These are phyloP conservation scores for Podaxis sp. DNA, from an alignment of 768 basidiomycete species.

Conservation along the genomic window DNA sequence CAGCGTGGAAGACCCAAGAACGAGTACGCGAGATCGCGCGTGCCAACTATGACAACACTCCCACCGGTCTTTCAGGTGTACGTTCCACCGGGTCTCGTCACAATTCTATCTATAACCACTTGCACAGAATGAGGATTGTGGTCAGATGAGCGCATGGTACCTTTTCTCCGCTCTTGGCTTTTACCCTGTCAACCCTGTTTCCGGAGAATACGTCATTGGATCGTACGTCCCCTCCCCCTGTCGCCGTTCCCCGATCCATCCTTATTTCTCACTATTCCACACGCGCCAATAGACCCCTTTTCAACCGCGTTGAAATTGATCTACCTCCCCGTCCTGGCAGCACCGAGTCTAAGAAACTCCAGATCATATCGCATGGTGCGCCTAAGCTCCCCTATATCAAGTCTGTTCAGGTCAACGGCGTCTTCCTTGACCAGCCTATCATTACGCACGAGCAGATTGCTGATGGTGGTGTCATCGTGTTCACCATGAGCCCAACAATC, in stretches of 20 bases:
- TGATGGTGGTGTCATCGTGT: slow-evolving; percentile 48
- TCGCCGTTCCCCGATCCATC: neutral
- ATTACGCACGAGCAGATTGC: slow-evolving; percentile 58
- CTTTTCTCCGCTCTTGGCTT: slow-evolving; percentile 79
- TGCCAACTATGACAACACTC: slow-evolving; percentile 61
- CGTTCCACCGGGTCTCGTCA: slow-evolving; percentile 14
- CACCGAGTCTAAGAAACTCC: slow-evolving; percentile 28
- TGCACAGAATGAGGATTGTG: slow-evolving; percentile 77
- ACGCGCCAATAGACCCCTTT: slow-evolving; percentile 36
- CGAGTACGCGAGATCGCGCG: slow-evolving; percentile 64
- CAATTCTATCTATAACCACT: neutral
- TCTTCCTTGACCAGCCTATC: slow-evolving; percentile 35
- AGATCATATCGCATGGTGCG: slow-evolving; percentile 53
- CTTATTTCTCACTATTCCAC: neutral
- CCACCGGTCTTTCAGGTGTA: slow-evolving; percentile 71
- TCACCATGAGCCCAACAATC: slow-evolving; percentile 53
- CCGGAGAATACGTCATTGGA: slow-evolving; percentile 70
- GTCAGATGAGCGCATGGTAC: slow-evolving; percentile 90
- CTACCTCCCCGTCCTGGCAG: slow-evolving; percentile 26
- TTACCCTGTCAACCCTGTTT: slow-evolving; percentile 80
- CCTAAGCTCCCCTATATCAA: slow-evolving; percentile 55
- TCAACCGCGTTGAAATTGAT: slow-evolving; percentile 47
- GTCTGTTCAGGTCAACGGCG: slow-evolving; percentile 53
- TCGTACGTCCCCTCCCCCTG: slow-evolving; percentile 37
- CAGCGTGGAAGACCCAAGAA: slow-evolving; percentile 66